Percentiles rank a stretch among this genome's conserved stretches.
Conservation (phyloP, 805 yeast species). For the Yamadazyma scolyti region DNA sequence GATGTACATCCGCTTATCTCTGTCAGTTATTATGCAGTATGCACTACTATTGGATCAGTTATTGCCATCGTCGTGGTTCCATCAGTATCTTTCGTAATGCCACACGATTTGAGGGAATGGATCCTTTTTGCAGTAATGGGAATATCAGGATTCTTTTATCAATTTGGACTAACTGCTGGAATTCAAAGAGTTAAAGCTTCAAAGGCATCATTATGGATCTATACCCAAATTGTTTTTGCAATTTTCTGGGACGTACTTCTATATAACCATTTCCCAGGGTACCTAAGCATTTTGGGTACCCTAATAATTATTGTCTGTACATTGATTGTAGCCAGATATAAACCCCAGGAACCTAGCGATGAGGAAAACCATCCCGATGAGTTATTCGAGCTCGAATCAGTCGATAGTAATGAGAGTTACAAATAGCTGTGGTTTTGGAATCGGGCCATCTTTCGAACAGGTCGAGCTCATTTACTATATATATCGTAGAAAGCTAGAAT, state of each 20-base stretch:
- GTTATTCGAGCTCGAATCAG: too few species aligned
- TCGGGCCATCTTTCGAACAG: too few species aligned
- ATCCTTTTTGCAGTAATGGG: slow-evolving; percentile 58
- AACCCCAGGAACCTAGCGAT: slow-evolving; percentile 9
- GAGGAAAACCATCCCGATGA: too few species aligned
- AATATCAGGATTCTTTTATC: slow-evolving; percentile 77
- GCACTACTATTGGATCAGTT: slow-evolving; percentile 53
- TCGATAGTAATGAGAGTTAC: too few species aligned
- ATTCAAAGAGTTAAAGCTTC: slow-evolving; percentile 78
- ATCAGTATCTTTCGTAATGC: slow-evolving; percentile 54
- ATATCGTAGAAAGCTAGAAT: too few species aligned
- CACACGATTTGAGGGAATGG: slow-evolving; percentile 69
- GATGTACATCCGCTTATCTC: slow-evolving; percentile 77
- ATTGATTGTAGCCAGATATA: slow-evolving; percentile 36
- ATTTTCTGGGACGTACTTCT: slow-evolving; percentile 67
- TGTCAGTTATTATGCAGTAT: slow-evolving; percentile 71
- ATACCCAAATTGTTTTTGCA: slow-evolving; percentile 77
- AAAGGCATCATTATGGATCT: slow-evolving; percentile 68
- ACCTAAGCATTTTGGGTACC: slow-evolving; percentile 68
- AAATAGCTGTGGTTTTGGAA: too few species aligned
- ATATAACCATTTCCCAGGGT: slow-evolving; percentile 71
- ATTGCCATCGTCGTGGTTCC: slow-evolving; percentile 54
- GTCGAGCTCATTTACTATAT: too few species aligned
- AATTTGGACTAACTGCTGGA: slow-evolving; percentile 75
- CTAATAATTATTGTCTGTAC: slow-evolving; percentile 66